These are phyloP conservation scores for Leishmania lainsoni DNA, from an alignment of 208 protist genomes.

Conservation along the genomic window DNA sequence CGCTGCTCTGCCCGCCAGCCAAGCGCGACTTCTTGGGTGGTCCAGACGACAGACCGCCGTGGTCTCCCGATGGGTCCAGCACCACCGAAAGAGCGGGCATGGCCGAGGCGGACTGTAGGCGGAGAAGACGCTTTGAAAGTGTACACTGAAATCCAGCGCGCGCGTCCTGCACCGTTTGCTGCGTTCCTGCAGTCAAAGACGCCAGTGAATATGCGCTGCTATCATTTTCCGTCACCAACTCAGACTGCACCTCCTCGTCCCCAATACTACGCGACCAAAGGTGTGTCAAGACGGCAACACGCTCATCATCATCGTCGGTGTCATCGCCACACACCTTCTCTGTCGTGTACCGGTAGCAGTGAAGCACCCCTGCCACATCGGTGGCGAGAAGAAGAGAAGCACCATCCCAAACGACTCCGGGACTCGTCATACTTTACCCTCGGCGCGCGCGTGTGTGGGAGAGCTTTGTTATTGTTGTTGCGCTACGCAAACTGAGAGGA, in stretches of 20 bases:
- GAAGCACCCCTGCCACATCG: conserved; percentile 19
- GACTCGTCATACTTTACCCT: not conserved
- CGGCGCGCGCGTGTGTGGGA: not conserved
- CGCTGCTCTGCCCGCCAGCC: not conserved
- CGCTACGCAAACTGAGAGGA: not conserved
- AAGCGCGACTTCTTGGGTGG: not conserved
- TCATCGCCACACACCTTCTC: not conserved
- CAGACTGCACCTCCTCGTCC: not conserved
- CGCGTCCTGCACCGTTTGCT: not conserved
- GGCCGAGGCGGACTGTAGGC: not conserved
- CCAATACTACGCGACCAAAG: conserved; percentile 13
- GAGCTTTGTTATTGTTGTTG: not conserved
- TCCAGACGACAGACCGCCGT: not conserved
- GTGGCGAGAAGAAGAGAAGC: conserved; percentile 10
- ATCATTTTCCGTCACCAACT: not conserved
- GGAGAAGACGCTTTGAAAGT: conserved; percentile 19
- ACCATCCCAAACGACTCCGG: not conserved
- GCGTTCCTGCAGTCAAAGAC: not conserved
- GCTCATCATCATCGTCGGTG: not conserved
- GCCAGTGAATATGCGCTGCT: not conserved
- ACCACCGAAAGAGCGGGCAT: not conserved
- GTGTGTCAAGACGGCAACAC: not conserved
- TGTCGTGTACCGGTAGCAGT: conserved; percentile 28
- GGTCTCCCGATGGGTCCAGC: not conserved
- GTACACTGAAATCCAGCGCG: conserved; percentile 19